A percentile compares a stretch with the other conserved stretches of the same genome.
These are phyloP conservation scores for Solanum rostratum DNA, from an alignment of 257 asterid species.

Conservation along the genomic window DNA sequence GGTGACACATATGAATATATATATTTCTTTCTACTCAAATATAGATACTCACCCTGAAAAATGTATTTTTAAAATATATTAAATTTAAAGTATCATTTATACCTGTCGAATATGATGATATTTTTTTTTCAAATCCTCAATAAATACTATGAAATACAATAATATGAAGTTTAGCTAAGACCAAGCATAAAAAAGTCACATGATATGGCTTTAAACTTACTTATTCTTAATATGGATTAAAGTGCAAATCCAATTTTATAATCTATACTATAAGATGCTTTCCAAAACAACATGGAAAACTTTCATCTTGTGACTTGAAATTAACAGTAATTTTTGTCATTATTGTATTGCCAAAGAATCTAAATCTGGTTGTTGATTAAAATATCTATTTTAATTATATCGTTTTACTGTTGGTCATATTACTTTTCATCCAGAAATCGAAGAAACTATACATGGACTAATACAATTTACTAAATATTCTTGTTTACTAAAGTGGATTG, in stretches of 20 bases:
- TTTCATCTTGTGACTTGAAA: not conserved
- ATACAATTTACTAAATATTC: not conserved
- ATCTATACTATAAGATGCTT: not conserved
- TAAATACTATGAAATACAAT: not conserved
- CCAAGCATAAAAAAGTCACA: not conserved
- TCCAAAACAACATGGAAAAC: not conserved
- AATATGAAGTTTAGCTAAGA: not conserved
- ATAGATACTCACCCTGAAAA: not conserved
- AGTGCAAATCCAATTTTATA: not conserved
- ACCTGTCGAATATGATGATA: not conserved
- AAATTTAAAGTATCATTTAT: not conserved
- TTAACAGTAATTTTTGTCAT: not conserved
- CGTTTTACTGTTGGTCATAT: not conserved
- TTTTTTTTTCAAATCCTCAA: not conserved
- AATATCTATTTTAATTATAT: not conserved
- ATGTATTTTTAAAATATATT: not conserved
- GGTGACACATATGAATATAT: not conserved
- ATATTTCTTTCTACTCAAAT: not conserved
- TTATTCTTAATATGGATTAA: not conserved
- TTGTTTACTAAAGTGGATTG: not conserved
- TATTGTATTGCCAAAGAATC: not conserved
- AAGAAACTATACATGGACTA: too few species aligned
- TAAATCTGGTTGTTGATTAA: not conserved
- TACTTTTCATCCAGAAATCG: too few species aligned
- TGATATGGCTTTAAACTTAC: not conserved